Percentiles rank a stretch among this genome's conserved stretches.
Conservation (phyloP, 495 filamentous ascomycete species). For the Lasiosphaeriaceae sp. region DNA sequence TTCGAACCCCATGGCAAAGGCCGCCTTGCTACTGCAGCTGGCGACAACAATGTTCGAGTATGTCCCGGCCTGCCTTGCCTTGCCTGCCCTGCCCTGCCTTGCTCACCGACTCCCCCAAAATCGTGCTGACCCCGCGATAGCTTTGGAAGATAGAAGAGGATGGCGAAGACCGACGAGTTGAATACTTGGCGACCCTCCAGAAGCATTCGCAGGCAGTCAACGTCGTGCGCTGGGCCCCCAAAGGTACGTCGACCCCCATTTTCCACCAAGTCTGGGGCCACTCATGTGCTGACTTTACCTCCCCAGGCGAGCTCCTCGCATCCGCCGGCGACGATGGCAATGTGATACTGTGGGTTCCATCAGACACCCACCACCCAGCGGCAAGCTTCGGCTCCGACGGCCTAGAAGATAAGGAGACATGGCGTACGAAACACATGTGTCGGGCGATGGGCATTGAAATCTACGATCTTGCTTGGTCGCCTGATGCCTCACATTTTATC, state of each 20-base stretch:
- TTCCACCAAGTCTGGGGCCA: background rate
- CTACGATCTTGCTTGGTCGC: constrained; percentile 97
- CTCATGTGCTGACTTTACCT: constrained; percentile 19
- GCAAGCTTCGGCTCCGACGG: constrained; percentile 73
- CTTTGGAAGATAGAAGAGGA: constrained; percentile 85
- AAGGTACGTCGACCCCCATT: constrained; percentile 52
- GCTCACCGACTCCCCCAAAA: background rate
- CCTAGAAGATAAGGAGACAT: constrained; percentile 91
- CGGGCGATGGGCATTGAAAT: constrained; percentile 89
- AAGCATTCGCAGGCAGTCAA: constrained; percentile 98
- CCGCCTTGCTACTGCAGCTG: constrained; percentile 87
- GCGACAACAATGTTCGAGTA: constrained; percentile 96
- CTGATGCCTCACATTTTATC: constrained; percentile 93
- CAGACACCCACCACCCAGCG: constrained; percentile 54
- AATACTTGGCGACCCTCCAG: constrained; percentile 83
- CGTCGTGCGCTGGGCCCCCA: constrained; percentile 91
- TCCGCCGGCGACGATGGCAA: constrained; percentile 97
- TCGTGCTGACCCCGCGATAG: constrained; percentile 37
- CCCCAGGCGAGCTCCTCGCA: constrained; percentile 81
- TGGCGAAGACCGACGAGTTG: constrained; percentile 82
- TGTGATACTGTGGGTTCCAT: constrained; percentile 89
- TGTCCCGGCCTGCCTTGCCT: constrained; percentile 29
- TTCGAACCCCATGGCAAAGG: constrained; percentile 94
- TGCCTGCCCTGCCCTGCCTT: constrained; percentile 1
- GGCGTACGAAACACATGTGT: constrained; percentile 97